Evolutionary conservation across 192 early-diverging fungal species (phyloP), one percentile per base, ranked within the genome.

Genomic region (Backusella tuberculispora): DNA sequence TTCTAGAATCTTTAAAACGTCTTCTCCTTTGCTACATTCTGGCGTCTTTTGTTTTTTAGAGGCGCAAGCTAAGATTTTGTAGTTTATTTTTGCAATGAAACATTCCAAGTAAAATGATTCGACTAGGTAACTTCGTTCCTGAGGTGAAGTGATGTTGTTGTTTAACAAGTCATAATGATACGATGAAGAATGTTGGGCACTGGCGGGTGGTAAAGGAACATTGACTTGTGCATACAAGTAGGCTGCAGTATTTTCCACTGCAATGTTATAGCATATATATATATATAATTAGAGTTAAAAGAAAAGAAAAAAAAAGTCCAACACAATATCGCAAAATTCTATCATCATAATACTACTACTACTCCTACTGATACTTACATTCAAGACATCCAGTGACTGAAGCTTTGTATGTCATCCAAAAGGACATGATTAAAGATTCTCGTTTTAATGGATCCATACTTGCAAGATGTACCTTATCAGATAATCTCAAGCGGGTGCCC

Each of bases 381-480:
- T 60, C 53, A 26, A 60, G 53, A 13, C 53, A 53, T 53, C 50
- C 50, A n/a, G 50, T 53, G 8, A 53, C 50, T 3, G 50, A 53
- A 53, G n/a, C 1, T 19, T 53, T 53, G 21, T 19, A 53, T 10
- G 50, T 24, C 2, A 12, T 53, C 53, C 53, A 60, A 26, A 60
- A 60, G 9, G 53, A 9, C 53, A 60, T 60, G 21, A 60, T 2
- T 10, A 60, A 13, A 10, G 53, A 60, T 12, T 60, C 53, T 26
- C 53, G 21, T 60, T 24, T 24, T 4, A 60, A 26, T 4, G 53
- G 53, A 26, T 60, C 53, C 1, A 60, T 2, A 26, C 21, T 13
- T 13, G 6, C 10, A 26, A 60, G 53, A 0, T 60, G 24, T 13
- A n/a, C 53, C 21, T 60, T 60, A n/a, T 60, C 4, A 0, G 53